Evolutionary conservation across 306 rosid species (phyloP), one percentile per base, ranked within the genome.

Genomic region (Delonix regia): DNA sequence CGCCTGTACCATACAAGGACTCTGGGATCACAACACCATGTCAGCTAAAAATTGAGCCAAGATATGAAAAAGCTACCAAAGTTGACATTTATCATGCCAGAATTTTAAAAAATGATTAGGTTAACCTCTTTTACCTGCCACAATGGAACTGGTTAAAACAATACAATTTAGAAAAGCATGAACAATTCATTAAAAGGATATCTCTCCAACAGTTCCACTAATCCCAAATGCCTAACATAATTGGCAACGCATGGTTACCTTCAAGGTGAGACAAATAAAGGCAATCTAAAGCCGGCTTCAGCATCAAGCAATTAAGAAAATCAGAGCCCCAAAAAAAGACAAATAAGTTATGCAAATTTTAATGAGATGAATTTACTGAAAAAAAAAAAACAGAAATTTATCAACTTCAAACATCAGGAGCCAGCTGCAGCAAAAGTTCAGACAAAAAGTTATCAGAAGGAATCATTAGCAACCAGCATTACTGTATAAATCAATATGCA

Each of bases 111-210:
- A 51, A 51, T n/a, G 10, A 51, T n/a, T 0, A 4, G 57, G 24
- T 51, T 51, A 16, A 18, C 57, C 74, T 79, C 83, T 81, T 86
- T 78, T 77, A 88, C 92, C 95, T 90, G 95, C 82, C 86, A 90
- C 76, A 75, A 53, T 36, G 78, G 78, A 88, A 82, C 88, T 85
- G 57, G 73, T 81, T 83, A 73, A 57, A 42, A 73, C 68, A 86
- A 87, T 64, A 75, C 49, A 69, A 25, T 65, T 74, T 56, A 56
- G 27, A 56, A 51, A 64, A 56, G 76, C 51, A 69, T 74, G 55
- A 78, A 70, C 51, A 79, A 61, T 56, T 65, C 21, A 49, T 69
- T 69, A n/a, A 27, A 39, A 73, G 78, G 61, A 68, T 48, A 76
- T 41, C 56, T 72, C 69, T 59, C 19, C 3, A 51, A 18, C 22